Evolutionary conservation across 2,329 filamentous ascomycete species (phyloP).

Genomic region (Penicillium sp.): DNA sequence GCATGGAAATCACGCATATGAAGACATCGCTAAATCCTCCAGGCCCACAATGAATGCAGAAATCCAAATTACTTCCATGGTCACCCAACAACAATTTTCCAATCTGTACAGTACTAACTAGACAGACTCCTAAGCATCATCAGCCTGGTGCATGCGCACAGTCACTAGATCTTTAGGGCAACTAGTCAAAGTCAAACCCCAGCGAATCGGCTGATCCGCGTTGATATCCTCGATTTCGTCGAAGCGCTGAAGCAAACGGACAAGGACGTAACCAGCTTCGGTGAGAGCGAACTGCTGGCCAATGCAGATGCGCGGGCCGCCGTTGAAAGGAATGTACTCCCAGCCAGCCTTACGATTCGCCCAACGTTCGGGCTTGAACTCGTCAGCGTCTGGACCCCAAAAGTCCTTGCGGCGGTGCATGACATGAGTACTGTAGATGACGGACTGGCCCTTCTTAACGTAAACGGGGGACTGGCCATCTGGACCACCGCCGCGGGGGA

Average conservation of each 20-base stretch:
- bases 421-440: constrained; percentile 65
- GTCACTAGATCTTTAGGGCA: constrained; percentile 29
- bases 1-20: not conserved
- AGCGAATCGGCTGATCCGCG: constrained; percentile 18
- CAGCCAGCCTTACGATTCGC: constrained; percentile 62
- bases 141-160: constrained; percentile 31
- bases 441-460: constrained; percentile 62
- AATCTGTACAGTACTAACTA: not conserved
- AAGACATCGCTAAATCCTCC: not conserved
- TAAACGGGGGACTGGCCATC: constrained; percentile 60
- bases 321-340: constrained; percentile 74
- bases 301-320: constrained; percentile 70
- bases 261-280: constrained; percentile 65
- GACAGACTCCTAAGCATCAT: constrained; percentile 9
- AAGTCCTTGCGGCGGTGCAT: constrained; percentile 67
- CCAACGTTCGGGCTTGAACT: constrained; percentile 69
- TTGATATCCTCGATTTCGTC: constrained; percentile 53
- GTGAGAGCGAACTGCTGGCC: constrained; percentile 80
- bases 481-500: constrained; percentile 58
- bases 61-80: not conserved
- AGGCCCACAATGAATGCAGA: not conserved
- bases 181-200: constrained; percentile 25
- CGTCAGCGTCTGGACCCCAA: constrained; percentile 47
- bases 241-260: constrained; percentile 70
- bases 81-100: not conserved